Evolutionary conservation across 352 stramenopile species (phyloP), one percentile per base, ranked within the genome.

Genomic region (Phytophthora colocasiae): DNA sequence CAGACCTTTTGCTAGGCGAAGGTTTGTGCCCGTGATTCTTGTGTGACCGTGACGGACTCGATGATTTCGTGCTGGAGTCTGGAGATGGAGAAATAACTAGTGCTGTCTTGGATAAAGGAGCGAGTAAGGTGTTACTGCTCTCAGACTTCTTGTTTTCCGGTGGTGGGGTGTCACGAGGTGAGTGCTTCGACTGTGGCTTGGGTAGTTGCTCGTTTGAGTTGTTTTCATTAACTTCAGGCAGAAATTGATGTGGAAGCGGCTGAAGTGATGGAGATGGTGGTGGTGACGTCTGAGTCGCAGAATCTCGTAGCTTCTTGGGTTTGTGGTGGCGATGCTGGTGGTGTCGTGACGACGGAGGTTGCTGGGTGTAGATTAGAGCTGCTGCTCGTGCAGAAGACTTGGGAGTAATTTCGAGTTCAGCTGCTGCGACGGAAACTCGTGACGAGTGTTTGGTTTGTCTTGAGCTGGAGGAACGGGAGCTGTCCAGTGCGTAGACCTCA

Each of bases 1-100:
- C 80, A 2, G 78, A 87, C 7, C 79, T 75, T 34, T 75, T 81
- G 45, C 66, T 85, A 26, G 73, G 66, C n/a, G 69, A 78, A 22
- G 52, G 8, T 63, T 62, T 63, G 34, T 55, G 54, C 3, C 24
- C 40, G 39, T 63, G 55, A 46, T 32, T 50, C 6, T 31, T 71
- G 38, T 39, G 41, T 15, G 12, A 19, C 43, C 52, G 55, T 10
- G 57, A 48, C 17, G 56, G 62, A 52, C 48, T 78, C 19, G 43
- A 24, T n/a, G 38, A 26, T 34, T 69, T 73, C 6, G 45, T 32
- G 9, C 14, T 59, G 32, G 43, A 12, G 26, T 53, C 39, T 14
- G 27, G 1, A 17, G 46, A 52, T 36, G 48, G 15, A 48, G 19
- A 11, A 8, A 17, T 29, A 26, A 8, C 19, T 58, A 49, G 31